Conservation (phyloP, 345 rosid genomes). For the Crucihimalaya himalaica region DNA sequence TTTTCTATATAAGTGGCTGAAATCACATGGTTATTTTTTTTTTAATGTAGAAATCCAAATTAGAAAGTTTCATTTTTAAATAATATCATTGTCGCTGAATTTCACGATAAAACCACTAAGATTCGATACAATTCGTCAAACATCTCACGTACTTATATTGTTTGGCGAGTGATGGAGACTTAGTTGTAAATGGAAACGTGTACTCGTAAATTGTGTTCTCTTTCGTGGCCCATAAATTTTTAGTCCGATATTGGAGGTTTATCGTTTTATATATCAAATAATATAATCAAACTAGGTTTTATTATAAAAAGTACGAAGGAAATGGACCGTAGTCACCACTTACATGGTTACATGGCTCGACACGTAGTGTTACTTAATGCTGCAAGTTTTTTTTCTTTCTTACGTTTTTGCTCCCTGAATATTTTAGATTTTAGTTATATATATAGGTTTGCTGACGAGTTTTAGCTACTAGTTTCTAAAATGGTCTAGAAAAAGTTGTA, state of each 20-base stretch:
- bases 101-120: conserved; percentile 16
- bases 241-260: conserved; percentile 6
- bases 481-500: conserved; percentile 32
- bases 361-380: conserved; percentile 33
- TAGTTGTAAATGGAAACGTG: conserved; percentile 28
- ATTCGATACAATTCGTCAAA: conserved; percentile 4
- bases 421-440: background rate
- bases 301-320: conserved; percentile 28
- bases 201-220: conserved; percentile 14
- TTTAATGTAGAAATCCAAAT: background rate
- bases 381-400: conserved; percentile 16
- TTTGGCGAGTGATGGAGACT: conserved; percentile 32
- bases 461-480: conserved; percentile 37
- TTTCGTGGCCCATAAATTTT: conserved; percentile 20
- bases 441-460: conserved; percentile 30
- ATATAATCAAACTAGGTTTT: background rate
- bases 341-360: conserved; percentile 28
- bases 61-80: background rate
- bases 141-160: background rate
- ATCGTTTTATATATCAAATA: conserved; percentile 13
- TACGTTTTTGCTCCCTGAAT: conserved; percentile 3
- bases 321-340: conserved; percentile 31
- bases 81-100: background rate
- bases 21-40: background rate
- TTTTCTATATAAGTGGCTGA: no score